Percentiles rank a stretch among this genome's conserved stretches.
Evolutionary conservation across 2,329 filamentous ascomycete species (phyloP).

Genomic region (Arthroderma sp.): DNA sequence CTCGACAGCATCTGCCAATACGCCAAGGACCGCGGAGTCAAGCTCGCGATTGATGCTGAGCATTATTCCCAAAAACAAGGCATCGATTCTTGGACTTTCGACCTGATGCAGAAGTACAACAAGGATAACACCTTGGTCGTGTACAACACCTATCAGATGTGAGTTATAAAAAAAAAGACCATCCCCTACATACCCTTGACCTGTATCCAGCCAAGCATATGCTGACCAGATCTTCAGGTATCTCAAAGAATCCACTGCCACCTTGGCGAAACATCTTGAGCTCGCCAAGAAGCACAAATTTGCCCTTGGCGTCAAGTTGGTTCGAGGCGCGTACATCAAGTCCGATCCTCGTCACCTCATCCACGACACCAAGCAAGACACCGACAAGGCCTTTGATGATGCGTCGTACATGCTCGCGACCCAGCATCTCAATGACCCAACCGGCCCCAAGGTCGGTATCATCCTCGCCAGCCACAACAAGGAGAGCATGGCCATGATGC

Average conservation of each 20-base stretch:
- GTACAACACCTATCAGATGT: conserved; percentile 42
- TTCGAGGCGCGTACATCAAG: conserved; percentile 41
- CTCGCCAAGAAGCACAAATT: conserved; percentile 36
- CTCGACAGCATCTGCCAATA: conserved; percentile 13
- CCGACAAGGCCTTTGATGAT: conserved; percentile 42
- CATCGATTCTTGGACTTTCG: conserved; percentile 41
- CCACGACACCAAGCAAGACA: conserved; percentile 35
- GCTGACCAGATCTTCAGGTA: conserved; percentile 16
- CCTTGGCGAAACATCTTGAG: conserved; percentile 33
- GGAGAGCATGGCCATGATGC: conserved; percentile 40
- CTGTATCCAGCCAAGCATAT: background rate
- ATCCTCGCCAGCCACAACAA: conserved; percentile 50
- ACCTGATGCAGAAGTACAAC: conserved; percentile 42
- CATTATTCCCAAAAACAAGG: conserved; percentile 39
- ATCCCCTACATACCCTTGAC: background rate
- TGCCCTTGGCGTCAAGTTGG: conserved; percentile 39
- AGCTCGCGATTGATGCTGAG: conserved; percentile 42
- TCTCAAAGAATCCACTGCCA: conserved; percentile 35
- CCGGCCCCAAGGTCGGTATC: conserved; percentile 35
- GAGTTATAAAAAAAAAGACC: background rate
- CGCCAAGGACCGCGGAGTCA: conserved; percentile 15
- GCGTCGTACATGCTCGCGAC: conserved; percentile 42
- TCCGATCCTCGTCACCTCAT: conserved; percentile 35
- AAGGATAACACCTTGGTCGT: conserved; percentile 37
- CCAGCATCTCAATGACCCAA: conserved; percentile 30